Evolutionary conservation across 139 green algal genomes (phyloP).

Genomic region (Pedinophyceae sp.): DNA sequence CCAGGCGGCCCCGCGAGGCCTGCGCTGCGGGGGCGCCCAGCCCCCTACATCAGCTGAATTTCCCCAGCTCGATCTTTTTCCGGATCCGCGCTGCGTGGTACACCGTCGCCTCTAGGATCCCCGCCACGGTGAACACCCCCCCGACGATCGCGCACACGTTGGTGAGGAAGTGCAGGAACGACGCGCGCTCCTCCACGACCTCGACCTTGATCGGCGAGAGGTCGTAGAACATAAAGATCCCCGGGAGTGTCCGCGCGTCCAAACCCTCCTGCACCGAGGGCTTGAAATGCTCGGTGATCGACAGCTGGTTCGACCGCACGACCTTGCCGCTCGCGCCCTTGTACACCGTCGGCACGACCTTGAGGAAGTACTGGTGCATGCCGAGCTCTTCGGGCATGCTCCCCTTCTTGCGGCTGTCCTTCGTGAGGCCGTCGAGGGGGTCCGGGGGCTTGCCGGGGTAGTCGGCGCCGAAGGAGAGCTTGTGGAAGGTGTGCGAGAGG

Average conservation of each 20-base stretch:
- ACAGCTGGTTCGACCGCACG: slow-evolving; percentile 85
- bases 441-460: too few relatives aligned
- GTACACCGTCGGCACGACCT: slow-evolving; percentile 89
- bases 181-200: slow-evolving; percentile 50
- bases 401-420: too few relatives aligned
- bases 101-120: slow-evolving; percentile 79
- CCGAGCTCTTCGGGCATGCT: too few relatives aligned
- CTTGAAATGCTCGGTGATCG: slow-evolving; percentile 89
- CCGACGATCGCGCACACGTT: slow-evolving; percentile 88
- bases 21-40: too few relatives aligned
- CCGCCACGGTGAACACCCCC: slow-evolving; percentile 88
- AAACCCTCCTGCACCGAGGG: too few relatives aligned
- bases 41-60: slow-evolving; percentile 24
- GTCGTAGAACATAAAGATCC: slow-evolving; percentile 98
- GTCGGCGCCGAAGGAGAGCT: slow-evolving; percentile 50
- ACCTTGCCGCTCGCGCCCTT: slow-evolving; percentile 29
- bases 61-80: slow-evolving; percentile 95
- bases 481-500: slow-evolving; percentile 71
- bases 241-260: slow-evolving; percentile 64
- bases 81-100: slow-evolving; percentile 63
- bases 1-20: too few relatives aligned
- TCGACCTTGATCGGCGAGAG: slow-evolving; percentile 83
- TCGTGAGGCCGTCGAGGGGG: too few relatives aligned
- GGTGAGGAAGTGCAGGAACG: slow-evolving; percentile 85
- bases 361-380: slow-evolving; percentile 95